Evolutionary conservation across 306 rosid genomes (phyloP).

Genomic region (Quercus berberidifolia): DNA sequence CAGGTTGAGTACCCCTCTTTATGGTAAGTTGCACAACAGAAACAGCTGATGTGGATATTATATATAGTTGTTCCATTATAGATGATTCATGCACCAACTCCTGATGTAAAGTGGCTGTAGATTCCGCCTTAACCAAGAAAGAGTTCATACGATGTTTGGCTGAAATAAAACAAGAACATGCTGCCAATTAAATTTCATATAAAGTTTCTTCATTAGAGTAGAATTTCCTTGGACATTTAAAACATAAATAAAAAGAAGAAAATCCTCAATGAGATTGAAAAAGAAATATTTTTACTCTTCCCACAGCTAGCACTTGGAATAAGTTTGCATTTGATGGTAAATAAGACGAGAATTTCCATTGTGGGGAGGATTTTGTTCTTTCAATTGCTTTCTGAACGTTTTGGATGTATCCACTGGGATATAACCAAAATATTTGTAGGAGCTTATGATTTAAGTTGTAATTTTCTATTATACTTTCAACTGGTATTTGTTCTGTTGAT

Average conservation of each 20-base stretch:
- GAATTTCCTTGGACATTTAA: not conserved
- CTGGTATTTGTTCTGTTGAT: too few species aligned
- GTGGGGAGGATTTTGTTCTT: too few species aligned
- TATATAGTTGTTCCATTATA: not conserved
- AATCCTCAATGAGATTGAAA: not conserved
- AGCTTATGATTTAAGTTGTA: too few species aligned
- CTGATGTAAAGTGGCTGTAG: not conserved
- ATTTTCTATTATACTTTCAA: too few species aligned
- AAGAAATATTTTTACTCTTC: not conserved
- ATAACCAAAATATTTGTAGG: too few species aligned
- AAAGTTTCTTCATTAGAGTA: not conserved
- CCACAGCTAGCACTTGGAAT: not conserved
- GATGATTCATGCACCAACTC: not conserved
- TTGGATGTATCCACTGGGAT: too few species aligned
- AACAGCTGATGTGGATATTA: not conserved
- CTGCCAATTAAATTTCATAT: not conserved
- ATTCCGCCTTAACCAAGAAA: not conserved
- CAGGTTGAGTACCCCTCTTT: not conserved
- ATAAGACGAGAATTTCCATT: too few species aligned
- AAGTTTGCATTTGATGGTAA: not conserved
- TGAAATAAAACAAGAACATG: not conserved
- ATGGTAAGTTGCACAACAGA: not conserved
- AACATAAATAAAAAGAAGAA: not conserved
- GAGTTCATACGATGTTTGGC: not conserved
- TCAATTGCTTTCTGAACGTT: too few species aligned